These are phyloP conservation scores for Ophiostoma ulmi DNA, from an alignment of 2,329 filamentous ascomycete genomes.

Conservation along the genomic window DNA sequence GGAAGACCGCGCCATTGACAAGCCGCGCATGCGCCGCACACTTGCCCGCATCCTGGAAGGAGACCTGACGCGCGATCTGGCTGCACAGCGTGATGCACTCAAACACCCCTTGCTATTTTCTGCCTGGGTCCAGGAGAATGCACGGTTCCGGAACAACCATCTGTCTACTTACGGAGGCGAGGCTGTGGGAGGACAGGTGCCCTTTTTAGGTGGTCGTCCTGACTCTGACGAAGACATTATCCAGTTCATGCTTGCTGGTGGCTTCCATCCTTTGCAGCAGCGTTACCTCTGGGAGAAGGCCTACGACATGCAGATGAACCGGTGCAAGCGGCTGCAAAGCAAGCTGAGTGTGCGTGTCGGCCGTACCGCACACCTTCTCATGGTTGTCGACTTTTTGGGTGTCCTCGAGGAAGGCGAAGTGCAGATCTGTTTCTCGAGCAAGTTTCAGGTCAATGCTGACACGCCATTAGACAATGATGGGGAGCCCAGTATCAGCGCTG, in stretches of 20 bases:
- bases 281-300: conserved; percentile 47
- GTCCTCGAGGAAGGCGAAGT: conserved; percentile 61
- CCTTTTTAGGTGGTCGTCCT: conserved; percentile 49
- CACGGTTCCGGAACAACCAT: conserved; percentile 35
- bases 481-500: conserved; percentile 39
- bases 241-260: conserved; percentile 52
- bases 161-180: conserved; percentile 27
- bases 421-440: conserved; percentile 62
- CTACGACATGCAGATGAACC: conserved; percentile 44
- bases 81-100: conserved; percentile 48
- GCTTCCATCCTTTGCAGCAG: conserved; percentile 51
- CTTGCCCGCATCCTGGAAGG: conserved; percentile 48
- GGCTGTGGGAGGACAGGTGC: conserved; percentile 36
- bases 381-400: conserved; percentile 62
- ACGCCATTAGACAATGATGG: conserved; percentile 53
- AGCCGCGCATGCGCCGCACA: conserved; percentile 40
- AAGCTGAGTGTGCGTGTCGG: conserved; percentile 58
- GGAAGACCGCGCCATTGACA: conserved; percentile 51
- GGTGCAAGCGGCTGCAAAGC: conserved; percentile 49
- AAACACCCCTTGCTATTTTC: conserved; percentile 46
- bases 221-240: conserved; percentile 47
- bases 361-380: conserved; percentile 57
- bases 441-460: conserved; percentile 53
- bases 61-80: conserved; percentile 49
- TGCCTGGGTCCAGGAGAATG: conserved; percentile 48